Evolutionary conservation across 192 early-diverging fungal species (phyloP), one percentile per base, ranked within the genome.

Genomic region (Coemansia sp.): DNA sequence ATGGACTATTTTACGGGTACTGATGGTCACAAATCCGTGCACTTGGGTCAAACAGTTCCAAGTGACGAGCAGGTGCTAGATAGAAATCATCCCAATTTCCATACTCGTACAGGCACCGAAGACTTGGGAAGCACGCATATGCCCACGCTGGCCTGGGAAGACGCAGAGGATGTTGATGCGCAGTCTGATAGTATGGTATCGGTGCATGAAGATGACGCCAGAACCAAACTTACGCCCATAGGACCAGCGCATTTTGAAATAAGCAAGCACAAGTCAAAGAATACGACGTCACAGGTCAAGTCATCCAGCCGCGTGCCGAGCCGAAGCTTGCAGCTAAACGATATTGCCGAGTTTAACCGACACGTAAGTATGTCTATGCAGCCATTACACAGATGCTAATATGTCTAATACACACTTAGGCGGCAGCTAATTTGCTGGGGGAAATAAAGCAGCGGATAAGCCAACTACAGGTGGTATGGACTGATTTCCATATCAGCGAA

Each of bases 401-500:
- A 26, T 26, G 4, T 3, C 4, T 26, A 26, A 26, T 47, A 7
- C 21, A 7, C 21, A 5, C 28, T 14, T 75, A 75, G 71, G 71
- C 71, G 10, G 61, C 71, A 11, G 39, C 56, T 11, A 51, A 53
- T 14, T 49, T 76, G 15, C 11, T 76, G 28, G 73, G 54, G 6
- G 36, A 52, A 21, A 46, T 62, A 6, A 44, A 58, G 10, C 23
- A 39, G 31, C 51, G 62, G 6, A 43, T 59, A 14, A 69, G 73
- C 66, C 62, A 69, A 20, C 50, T 53, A 0, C 66, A 66, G 39
- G 62, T 62, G 1, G 47, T 66, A 3, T 76, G 73, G 66, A 15
- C 34, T 2, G 62, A 76, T 17, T 59, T 63, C 11, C 66, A 76
- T 32, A 69, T 76, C 10, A 68, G 73, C 39, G 59, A 66, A 6